phyloP scores from a whole-genome alignment of 768 basidiomycete species.

The Paxillus ammoniavirescens region DNA sequence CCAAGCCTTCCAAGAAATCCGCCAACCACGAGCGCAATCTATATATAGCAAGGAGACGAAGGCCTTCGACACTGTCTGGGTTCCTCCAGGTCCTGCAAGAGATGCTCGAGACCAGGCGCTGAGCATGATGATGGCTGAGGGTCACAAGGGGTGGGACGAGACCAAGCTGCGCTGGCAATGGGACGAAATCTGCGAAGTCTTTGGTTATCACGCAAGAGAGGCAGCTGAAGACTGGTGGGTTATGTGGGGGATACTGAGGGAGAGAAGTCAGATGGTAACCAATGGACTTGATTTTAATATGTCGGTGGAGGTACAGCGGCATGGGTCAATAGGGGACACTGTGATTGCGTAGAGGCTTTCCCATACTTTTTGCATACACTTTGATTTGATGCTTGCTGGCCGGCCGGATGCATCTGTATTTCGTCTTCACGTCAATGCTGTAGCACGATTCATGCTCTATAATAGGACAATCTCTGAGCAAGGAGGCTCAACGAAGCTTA shows the following conservation, averaged over 20 bases:
- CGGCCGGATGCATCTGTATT: neutral
- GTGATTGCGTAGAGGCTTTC: slow-evolving; percentile 3
- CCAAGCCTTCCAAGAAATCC: slow-evolving; percentile 59
- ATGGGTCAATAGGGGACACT: slow-evolving; percentile 3
- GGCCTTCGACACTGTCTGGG: slow-evolving; percentile 41
- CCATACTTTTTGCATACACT: neutral
- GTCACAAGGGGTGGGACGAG: slow-evolving; percentile 48
- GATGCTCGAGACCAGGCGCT: slow-evolving; percentile 43
- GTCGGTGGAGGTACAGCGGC: slow-evolving; percentile 2
- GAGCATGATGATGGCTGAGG: slow-evolving; percentile 19
- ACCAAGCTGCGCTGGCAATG: slow-evolving; percentile 47
- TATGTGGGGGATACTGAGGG: slow-evolving; percentile 50
- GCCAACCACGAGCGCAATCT: slow-evolving; percentile 46
- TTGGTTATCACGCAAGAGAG: slow-evolving; percentile 54
- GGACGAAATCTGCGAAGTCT: slow-evolving; percentile 54
- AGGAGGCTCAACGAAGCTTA: neutral
- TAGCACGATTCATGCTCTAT: neutral
- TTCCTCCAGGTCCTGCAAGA: slow-evolving; percentile 46
- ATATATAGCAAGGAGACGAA: slow-evolving; percentile 45
- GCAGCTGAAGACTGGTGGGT: slow-evolving; percentile 69
- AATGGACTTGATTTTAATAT: slow-evolving; percentile 7
- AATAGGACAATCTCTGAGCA: neutral
- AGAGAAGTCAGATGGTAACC: slow-evolving; percentile 31
- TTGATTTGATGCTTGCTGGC: neutral
- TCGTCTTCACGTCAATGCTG: neutral